Percentiles rank a stretch among this genome's conserved stretches.
These are phyloP conservation scores for Nitzschia inconspicua DNA, from an alignment of 108 stramenopile species.

Conservation along the genomic window DNA sequence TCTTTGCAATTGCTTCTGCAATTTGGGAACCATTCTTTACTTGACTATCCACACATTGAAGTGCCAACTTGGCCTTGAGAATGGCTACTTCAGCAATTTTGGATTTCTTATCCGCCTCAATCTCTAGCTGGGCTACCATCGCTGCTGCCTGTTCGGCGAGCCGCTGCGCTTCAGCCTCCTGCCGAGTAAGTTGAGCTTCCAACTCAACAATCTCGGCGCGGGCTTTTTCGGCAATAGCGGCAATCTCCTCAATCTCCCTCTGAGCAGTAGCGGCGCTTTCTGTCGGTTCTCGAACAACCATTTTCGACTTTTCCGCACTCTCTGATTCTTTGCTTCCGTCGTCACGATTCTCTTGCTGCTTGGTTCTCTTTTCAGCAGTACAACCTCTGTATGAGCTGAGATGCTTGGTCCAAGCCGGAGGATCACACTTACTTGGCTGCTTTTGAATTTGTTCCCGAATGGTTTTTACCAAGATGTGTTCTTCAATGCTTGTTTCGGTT, in stretches of 20 bases:
- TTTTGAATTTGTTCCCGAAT: too few species aligned
- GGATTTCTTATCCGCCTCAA: background rate
- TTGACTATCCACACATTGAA: background rate
- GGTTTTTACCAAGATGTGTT: too few species aligned
- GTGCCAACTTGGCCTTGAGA: background rate
- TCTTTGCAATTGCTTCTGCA: background rate
- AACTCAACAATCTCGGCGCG: background rate
- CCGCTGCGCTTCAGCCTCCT: background rate
- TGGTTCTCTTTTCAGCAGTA: too few species aligned
- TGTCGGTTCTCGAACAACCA: too few species aligned
- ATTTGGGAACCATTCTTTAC: background rate
- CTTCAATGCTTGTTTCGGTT: too few species aligned
- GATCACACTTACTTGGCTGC: too few species aligned
- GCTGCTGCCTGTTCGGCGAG: background rate
- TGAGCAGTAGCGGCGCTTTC: too few species aligned
- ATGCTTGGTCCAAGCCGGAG: too few species aligned
- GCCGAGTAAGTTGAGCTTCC: background rate
- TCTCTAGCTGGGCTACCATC: background rate
- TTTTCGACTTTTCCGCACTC: too few species aligned
- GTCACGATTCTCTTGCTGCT: too few species aligned
- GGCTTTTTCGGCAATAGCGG: background rate
- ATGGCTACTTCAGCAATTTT: background rate
- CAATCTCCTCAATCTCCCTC: background rate
- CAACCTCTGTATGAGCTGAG: too few species aligned
- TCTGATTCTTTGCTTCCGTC: too few species aligned